Base-by-base conservation (phyloP, 2,329 filamentous ascomycete genomes). In the Golovinomyces cichoracearum region DNA sequence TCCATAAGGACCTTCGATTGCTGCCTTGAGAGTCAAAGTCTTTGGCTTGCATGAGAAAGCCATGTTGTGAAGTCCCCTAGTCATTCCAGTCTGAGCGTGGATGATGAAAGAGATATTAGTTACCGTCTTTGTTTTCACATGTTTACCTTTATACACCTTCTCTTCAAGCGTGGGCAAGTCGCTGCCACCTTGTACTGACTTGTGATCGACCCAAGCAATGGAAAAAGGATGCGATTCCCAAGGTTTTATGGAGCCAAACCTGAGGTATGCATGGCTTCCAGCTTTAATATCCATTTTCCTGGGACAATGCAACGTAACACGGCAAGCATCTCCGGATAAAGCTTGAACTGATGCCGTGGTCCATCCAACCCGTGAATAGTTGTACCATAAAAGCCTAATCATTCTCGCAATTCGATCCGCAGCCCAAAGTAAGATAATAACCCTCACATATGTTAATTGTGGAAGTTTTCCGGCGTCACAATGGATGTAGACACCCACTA, bases 1-100 rank as follows among this genome's bases (percentile, higher is more conserved):
- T 4, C 76, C 79, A 61, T 95, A 95, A 0, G 90, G 88, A 0
- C 90, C 90, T 65, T 95, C 90, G 52, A 92, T 75, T 50, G 82
- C 76, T 29, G 83, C 85, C 45, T 51, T 57, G 13, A 57, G 29
- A 5, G 26, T 50, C 17, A 54, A 37, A 9, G 21, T 48, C 25
- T 49, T 48, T 15, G 50, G 50, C 6, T 27, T 21, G 37, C 44
- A 48, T 4, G 65, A 63, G 50, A 69, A 66, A 5, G 82, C 84
- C 51, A 70, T 74, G 56, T 81, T 68, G 67, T 76, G 92, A 2
- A 95, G 74, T 56, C 76, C 76, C 57, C 83, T 76, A 6, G 90
- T 95, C 65, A 93, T 80, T 26, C 88, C 88, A 0, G 80, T 86
- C 51, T 90, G 81, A 25, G 85, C 83, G 52, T 83, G 83, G 55